These are phyloP conservation scores for Phaseolus lunatus DNA, from an alignment of 306 rosid species.

Conservation along the genomic window DNA sequence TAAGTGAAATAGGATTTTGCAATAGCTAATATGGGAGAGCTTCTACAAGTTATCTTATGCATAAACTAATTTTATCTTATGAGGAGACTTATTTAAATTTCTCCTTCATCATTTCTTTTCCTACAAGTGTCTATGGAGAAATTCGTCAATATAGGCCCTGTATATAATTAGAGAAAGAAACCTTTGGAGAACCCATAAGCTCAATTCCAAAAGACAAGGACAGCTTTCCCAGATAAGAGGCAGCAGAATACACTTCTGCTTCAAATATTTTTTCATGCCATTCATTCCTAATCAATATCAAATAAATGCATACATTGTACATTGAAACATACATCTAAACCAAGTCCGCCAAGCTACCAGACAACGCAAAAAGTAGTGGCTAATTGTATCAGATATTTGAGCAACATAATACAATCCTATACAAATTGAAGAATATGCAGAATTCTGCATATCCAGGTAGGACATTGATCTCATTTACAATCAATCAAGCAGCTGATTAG, in stretches of 20 bases:
- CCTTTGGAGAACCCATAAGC: slow-evolving; percentile 21
- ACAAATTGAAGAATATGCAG: background rate
- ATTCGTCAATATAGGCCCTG: too few relatives aligned
- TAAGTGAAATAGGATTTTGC: too few relatives aligned
- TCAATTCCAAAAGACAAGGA: slow-evolving; percentile 1
- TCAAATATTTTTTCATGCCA: slow-evolving; percentile 23
- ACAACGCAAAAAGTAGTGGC: background rate
- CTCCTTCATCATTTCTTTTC: too few relatives aligned
- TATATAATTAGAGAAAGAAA: background rate
- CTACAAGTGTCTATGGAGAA: too few relatives aligned
- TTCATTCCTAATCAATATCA: slow-evolving; percentile 15
- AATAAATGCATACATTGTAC: slow-evolving; percentile 26
- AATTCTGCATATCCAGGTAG: slow-evolving; percentile 31
- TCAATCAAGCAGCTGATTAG: slow-evolving; percentile 11
- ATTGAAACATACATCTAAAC: slow-evolving; percentile 9
- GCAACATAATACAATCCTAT: slow-evolving; percentile 25
- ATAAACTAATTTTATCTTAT: too few relatives aligned
- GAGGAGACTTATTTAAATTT: too few relatives aligned
- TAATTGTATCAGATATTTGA: slow-evolving; percentile 4
- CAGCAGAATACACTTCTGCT: background rate
- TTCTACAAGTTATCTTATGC: too few relatives aligned
- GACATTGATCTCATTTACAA: slow-evolving; percentile 9
- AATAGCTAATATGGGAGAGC: too few relatives aligned
- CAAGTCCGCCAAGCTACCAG: slow-evolving; percentile 13
- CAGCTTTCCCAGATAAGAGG: slow-evolving; percentile 27